phyloP scores from a whole-genome alignment of 2,329 filamentous ascomycete genomes.

The Fusarium nanum region DNA sequence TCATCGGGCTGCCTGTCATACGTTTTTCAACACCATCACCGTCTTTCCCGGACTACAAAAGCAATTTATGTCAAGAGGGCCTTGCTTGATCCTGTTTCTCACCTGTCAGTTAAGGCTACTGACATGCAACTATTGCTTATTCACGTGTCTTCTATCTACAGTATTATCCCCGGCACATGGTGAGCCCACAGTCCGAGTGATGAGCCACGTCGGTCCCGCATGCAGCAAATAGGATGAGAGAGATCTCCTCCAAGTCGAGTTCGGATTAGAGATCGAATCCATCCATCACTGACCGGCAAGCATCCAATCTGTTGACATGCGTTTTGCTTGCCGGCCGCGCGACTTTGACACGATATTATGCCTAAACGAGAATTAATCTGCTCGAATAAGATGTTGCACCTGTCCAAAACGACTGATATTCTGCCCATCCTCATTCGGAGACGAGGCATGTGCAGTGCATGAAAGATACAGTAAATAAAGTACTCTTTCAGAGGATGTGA shows the following conservation, averaged over 20 bases:
- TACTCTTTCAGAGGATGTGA: neutral
- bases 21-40: conserved; percentile 30
- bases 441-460: neutral
- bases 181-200: neutral
- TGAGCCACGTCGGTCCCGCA: neutral
- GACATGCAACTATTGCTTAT: conserved; percentile 27
- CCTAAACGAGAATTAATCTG: conserved; percentile 45
- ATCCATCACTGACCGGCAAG: conserved; percentile 10
- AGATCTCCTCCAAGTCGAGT: conserved; percentile 1
- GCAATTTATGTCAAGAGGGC: conserved; percentile 7
- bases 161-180: neutral
- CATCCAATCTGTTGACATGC: conserved; percentile 15
- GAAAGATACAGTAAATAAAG: neutral
- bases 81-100: conserved; percentile 21
- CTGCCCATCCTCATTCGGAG: neutral
- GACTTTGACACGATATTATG: conserved; percentile 30
- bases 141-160: conserved; percentile 6
- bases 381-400: conserved; percentile 31
- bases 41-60: conserved; percentile 27
- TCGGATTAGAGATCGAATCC: conserved; percentile 8
- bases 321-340: conserved; percentile 24
- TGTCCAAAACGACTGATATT: conserved; percentile 24
- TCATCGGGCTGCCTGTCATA: conserved; percentile 39
- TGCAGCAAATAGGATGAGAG: conserved; percentile 1
- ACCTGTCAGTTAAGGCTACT: conserved; percentile 11